Percentiles rank a stretch among this genome's conserved stretches.
Conservation (phyloP, 2,329 filamentous ascomycete species). For the Exophiala oligosperma region DNA sequence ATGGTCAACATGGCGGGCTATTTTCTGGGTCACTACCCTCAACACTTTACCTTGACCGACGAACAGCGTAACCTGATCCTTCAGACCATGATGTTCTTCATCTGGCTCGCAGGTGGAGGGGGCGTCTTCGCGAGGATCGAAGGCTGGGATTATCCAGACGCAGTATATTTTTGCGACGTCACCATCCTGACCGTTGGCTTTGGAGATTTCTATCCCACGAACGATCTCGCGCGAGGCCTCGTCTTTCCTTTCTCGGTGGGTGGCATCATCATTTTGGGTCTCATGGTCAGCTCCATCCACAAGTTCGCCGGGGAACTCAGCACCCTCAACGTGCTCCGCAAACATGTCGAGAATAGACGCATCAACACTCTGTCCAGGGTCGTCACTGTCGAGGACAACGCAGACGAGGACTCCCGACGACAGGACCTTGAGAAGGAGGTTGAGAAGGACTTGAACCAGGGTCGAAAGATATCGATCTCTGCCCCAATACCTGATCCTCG, state of each 20-base stretch:
- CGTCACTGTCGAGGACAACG: slow-evolving; percentile 39
- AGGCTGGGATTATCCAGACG: slow-evolving; percentile 66
- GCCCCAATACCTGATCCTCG: slow-evolving; percentile 34
- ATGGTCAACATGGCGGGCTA: slow-evolving; percentile 79
- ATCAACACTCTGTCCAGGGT: slow-evolving; percentile 56
- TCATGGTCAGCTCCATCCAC: slow-evolving; percentile 78
- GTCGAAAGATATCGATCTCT: slow-evolving; percentile 34
- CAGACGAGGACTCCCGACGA: slow-evolving; percentile 14
- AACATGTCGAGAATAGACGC: slow-evolving; percentile 57
- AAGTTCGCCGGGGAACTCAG: slow-evolving; percentile 63
- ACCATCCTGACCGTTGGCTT: slow-evolving; percentile 63
- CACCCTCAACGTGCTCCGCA: slow-evolving; percentile 61
- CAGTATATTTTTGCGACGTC: slow-evolving; percentile 76
- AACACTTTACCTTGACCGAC: slow-evolving; percentile 74
- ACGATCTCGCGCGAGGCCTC: slow-evolving; percentile 64
- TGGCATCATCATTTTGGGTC: slow-evolving; percentile 79
- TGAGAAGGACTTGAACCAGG: slow-evolving; percentile 20
- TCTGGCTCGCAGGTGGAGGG: slow-evolving; percentile 77
- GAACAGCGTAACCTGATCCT: slow-evolving; percentile 86
- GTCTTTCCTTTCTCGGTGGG: slow-evolving; percentile 81
- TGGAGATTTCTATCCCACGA: slow-evolving; percentile 60
- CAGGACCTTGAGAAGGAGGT: slow-evolving; percentile 32
- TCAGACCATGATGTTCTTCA: slow-evolving; percentile 81
- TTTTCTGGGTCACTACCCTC: slow-evolving; percentile 69
- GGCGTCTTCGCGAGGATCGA: slow-evolving; percentile 73